Conservation (phyloP, 2,329 filamentous ascomycete genomes). For the Verticillium nubilum region DNA sequence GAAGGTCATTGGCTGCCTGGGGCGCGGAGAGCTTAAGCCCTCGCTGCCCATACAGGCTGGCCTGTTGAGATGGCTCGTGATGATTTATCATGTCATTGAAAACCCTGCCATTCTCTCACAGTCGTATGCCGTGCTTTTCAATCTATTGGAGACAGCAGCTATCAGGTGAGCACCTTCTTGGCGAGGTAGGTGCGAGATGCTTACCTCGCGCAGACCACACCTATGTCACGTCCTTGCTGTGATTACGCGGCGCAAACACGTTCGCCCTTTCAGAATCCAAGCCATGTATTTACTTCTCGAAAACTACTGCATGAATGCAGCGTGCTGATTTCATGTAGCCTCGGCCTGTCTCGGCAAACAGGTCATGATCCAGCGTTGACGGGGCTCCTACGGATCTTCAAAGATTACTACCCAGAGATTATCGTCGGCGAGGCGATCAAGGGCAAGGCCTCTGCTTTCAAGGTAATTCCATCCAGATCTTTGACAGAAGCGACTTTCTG, state of each 20-base stretch:
- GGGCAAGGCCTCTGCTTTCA: constrained; percentile 57
- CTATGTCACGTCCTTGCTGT: constrained; percentile 75
- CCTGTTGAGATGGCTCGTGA: constrained; percentile 72
- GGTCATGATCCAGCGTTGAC: constrained; percentile 70
- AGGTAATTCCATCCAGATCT: constrained; percentile 29
- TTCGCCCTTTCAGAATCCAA: constrained; percentile 79
- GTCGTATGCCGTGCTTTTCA: constrained; percentile 73
- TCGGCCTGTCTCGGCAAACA: constrained; percentile 52
- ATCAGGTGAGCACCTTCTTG: constrained; percentile 48
- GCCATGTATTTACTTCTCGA: constrained; percentile 48
- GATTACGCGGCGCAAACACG: constrained; percentile 75
- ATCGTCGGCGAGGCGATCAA: constrained; percentile 66
- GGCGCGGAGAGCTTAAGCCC: constrained; percentile 71
- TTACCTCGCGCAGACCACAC: constrained; percentile 37
- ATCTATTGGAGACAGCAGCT: constrained; percentile 73
- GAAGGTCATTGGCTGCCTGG: constrained; percentile 66
- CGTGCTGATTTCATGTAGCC: constrained; percentile 26
- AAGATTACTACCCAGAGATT: constrained; percentile 87
- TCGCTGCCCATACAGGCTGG: constrained; percentile 64
- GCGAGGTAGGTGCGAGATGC: not conserved
- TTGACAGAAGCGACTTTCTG: not conserved
- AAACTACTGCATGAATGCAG: not conserved
- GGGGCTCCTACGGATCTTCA: constrained; percentile 75
- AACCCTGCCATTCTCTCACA: constrained; percentile 58
- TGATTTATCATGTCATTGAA: constrained; percentile 67